Conservation (phyloP, 2,329 filamentous ascomycete genomes). For the Macrophomina pseudophaseolina region DNA sequence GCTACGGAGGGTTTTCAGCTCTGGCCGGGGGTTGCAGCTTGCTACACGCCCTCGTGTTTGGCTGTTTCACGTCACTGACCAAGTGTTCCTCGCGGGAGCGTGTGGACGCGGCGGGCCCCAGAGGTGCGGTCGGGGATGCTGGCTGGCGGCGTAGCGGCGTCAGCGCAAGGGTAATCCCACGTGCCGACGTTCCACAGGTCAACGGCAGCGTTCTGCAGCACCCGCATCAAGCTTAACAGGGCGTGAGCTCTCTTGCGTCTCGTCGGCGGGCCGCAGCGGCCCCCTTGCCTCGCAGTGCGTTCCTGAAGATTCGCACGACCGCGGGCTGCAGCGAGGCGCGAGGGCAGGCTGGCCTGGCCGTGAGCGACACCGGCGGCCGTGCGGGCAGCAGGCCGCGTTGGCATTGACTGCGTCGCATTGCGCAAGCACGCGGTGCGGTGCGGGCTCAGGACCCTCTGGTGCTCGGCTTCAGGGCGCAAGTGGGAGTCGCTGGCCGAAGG, state of each 20-base stretch:
- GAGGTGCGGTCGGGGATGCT: conserved; percentile 11
- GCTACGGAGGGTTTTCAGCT: conserved; percentile 4
- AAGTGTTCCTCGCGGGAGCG: conserved; percentile 1
- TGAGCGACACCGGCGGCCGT: background rate
- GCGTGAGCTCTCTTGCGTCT: background rate
- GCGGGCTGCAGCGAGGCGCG: background rate
- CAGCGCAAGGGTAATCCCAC: conserved; percentile 9
- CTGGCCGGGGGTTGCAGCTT: background rate
- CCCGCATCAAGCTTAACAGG: conserved; percentile 17
- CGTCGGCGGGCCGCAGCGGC: conserved; percentile 10
- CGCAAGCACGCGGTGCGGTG: conserved; percentile 9
- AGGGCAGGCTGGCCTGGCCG: background rate
- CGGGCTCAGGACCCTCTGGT: background rate
- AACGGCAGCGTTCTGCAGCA: conserved; percentile 21
- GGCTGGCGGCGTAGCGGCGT: background rate
- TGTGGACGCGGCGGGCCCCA: background rate
- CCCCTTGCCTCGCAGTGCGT: conserved; percentile 15
- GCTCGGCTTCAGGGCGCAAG: background rate
- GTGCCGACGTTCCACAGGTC: conserved; percentile 18
- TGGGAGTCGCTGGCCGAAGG: background rate
- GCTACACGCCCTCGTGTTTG: background rate
- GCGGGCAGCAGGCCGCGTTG: conserved; percentile 21
- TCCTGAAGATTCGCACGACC: conserved; percentile 18
- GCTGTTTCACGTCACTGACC: conserved; percentile 18
- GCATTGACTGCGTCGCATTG: conserved; percentile 6